phyloP scores from a whole-genome alignment of 108 stramenopile species.

The Cyclotella atomus region DNA sequence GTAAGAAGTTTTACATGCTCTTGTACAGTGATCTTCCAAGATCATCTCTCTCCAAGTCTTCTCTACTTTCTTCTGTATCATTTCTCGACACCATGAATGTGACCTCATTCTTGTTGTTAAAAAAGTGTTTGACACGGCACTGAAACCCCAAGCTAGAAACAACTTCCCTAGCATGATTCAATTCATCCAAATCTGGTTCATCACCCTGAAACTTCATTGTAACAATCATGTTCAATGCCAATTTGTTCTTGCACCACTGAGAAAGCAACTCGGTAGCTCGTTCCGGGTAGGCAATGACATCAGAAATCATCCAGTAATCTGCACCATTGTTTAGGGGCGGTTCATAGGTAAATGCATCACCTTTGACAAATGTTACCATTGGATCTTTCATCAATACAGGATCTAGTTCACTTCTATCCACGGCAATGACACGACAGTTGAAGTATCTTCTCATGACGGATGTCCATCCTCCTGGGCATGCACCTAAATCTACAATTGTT shows the following conservation, averaged over 20 bases:
- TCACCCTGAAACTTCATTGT: constrained; percentile 65
- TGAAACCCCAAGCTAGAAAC: constrained; percentile 37
- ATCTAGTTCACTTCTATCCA: constrained; percentile 60
- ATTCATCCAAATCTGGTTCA: constrained; percentile 41
- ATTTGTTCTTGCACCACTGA: constrained; percentile 45
- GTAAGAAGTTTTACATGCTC: no score
- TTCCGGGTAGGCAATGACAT: constrained; percentile 70
- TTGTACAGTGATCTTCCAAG: neutral
- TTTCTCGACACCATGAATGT: constrained; percentile 54
- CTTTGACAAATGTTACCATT: constrained; percentile 49
- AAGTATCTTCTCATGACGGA: constrained; percentile 24
- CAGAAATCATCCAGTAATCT: constrained; percentile 63
- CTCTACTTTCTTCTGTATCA: neutral
- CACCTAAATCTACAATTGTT: constrained; percentile 59
- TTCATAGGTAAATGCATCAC: constrained; percentile 61
- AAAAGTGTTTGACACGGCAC: constrained; percentile 59
- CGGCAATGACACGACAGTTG: constrained; percentile 48
- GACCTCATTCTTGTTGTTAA: constrained; percentile 74
- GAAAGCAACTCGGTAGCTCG: constrained; percentile 44
- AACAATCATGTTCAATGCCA: constrained; percentile 51
- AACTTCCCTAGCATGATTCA: constrained; percentile 32
- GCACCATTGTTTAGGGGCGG: constrained; percentile 13
- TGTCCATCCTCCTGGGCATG: constrained; percentile 73
- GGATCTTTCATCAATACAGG: constrained; percentile 48
- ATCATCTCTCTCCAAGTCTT: constrained; percentile 9